Evolutionary conservation across 2,329 filamentous ascomycete species (phyloP), one percentile per base, ranked within the genome.

Genomic region (Epichloe elymi): DNA sequence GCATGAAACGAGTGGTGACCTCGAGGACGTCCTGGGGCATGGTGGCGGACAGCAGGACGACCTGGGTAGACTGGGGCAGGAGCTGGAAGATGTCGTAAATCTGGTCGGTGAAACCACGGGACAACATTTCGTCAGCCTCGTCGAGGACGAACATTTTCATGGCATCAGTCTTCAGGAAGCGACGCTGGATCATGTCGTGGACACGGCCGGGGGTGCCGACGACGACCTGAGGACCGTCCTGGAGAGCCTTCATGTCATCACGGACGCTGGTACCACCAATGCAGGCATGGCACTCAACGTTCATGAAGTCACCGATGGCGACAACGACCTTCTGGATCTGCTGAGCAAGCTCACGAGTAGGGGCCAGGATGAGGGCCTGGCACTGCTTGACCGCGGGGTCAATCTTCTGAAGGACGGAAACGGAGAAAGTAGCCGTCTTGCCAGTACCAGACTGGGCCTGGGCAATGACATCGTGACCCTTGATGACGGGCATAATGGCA

Each of bases 101-200:
- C 79, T 98, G 93, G 79, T 98, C 93, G 65, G 90, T 95, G 83
- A 98, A 98, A 80, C 93, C 93, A 67, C 91, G 91, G 80, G 88
- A 94, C 76, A 98, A 83, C 87, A 98, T 96, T 76, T 98, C 93
- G 70, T 98, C 93, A 65, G 93, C 93, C 79, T 98, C 93, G 69
- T 98, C 93, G 63, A 98, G 88, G 64, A 98, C 89, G 73, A 98
- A 95, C 87, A 97, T 95, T 85, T 98, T 98, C 83, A 98, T 96
- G 73, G 81, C 78, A 71, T 95, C 90, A 67, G 93, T 98, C 80
- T 91, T 93, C 63, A 98, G 81, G 74, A 94, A 87, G 63, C 91
- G 89, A 61, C 93, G 90, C 76, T 95, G 89, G 70, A 98, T 98
- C 94, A 98, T 97, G 77, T 98, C 93, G 46, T 95, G 87, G 63